phyloP scores from a whole-genome alignment of 148 eudicot genomes.

The Beta vulgaris region DNA sequence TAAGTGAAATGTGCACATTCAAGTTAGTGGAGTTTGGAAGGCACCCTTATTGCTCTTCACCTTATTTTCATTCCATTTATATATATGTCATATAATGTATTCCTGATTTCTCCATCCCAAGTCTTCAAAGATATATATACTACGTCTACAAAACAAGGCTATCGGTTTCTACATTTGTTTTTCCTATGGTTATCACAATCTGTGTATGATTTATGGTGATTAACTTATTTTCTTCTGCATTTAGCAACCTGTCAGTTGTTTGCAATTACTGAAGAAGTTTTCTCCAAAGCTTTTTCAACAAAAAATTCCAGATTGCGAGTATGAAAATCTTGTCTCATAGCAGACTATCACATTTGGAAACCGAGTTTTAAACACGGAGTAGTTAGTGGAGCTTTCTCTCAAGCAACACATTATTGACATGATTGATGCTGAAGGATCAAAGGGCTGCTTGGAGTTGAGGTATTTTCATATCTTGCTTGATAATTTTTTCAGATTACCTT shows the following conservation, averaged over 20 bases:
- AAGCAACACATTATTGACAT: constrained; percentile 87
- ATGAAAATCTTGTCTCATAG: constrained; percentile 47
- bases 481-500: background rate
- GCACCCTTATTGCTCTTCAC: background rate
- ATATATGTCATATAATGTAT: background rate
- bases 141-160: background rate
- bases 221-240: constrained; percentile 13
- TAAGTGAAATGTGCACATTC: background rate
- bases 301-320: constrained; percentile 44
- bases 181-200: background rate
- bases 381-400: constrained; percentile 89
- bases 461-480: constrained; percentile 24
- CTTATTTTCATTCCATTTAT: background rate
- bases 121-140: background rate
- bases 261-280: constrained; percentile 73
- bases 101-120: constrained; percentile 6
- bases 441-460: constrained; percentile 75
- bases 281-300: constrained; percentile 68
- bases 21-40: background rate
- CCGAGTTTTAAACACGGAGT: constrained; percentile 66
- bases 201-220: background rate
- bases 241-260: constrained; percentile 68
- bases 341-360: constrained; percentile 40
- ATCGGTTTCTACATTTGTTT: background rate
- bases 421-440: constrained; percentile 76